Evolutionary conservation across 805 yeast genomes (phyloP).

Genomic region (Barnettozyma sp.): DNA sequence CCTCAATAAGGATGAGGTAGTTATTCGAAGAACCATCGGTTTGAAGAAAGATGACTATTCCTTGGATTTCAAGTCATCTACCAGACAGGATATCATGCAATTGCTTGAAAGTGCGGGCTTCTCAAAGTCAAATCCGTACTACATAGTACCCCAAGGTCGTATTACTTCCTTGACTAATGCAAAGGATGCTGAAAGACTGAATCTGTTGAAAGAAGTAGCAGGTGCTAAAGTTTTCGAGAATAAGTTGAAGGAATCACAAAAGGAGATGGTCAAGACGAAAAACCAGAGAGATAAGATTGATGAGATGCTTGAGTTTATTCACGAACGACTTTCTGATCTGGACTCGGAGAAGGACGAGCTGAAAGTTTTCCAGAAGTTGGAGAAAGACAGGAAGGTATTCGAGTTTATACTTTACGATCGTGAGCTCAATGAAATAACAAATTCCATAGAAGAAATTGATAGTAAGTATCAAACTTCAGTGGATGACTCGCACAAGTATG

Average conservation of each 20-base stretch:
- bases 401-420: constrained; percentile 75
- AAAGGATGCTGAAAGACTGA: constrained; percentile 73
- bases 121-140: constrained; percentile 83
- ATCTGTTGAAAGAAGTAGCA: constrained; percentile 81
- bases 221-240: constrained; percentile 90
- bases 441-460: constrained; percentile 55
- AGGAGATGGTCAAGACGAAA: constrained; percentile 70
- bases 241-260: constrained; percentile 68
- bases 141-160: constrained; percentile 95
- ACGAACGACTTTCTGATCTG: constrained; percentile 67
- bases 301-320: constrained; percentile 63
- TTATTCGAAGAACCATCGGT: constrained; percentile 86
- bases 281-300: constrained; percentile 65
- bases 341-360: constrained; percentile 75
- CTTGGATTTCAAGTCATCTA: constrained; percentile 70
- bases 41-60: constrained; percentile 87
- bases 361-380: constrained; percentile 59
- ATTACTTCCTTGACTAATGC: constrained; percentile 86
- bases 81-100: constrained; percentile 74
- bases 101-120: constrained; percentile 89
- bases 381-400: constrained; percentile 54
- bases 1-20: constrained; percentile 52
- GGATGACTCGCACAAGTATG: constrained; percentile 45
- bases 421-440: constrained; percentile 58
- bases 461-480: constrained; percentile 45